phyloP scores from a whole-genome alignment of 495 filamentous ascomycete genomes.

The Daldinia childiae region DNA sequence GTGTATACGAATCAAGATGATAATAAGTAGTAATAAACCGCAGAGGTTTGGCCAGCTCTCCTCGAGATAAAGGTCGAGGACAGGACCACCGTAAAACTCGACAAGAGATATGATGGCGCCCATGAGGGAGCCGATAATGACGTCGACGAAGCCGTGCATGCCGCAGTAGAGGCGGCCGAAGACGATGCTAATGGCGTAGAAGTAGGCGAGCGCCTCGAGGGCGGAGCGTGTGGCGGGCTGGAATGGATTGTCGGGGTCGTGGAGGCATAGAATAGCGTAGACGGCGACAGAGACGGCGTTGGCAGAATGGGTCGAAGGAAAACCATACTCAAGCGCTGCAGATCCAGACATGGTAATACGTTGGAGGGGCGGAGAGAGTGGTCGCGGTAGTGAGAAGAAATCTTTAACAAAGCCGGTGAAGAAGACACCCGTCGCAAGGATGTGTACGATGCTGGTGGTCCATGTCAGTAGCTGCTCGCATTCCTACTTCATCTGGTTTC shows the following conservation, averaged over 20 bases:
- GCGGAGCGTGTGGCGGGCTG: slow-evolving; percentile 61
- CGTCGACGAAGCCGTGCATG: slow-evolving; percentile 97
- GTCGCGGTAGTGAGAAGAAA: slow-evolving; percentile 91
- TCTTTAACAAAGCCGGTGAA: slow-evolving; percentile 95
- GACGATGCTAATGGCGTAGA: slow-evolving; percentile 89
- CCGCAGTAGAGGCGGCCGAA: slow-evolving; percentile 94
- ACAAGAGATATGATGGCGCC: slow-evolving; percentile 71
- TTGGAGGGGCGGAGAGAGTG: slow-evolving; percentile 90
- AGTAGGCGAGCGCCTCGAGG: slow-evolving; percentile 73
- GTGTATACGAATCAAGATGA: slow-evolving; percentile 84
- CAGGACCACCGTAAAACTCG: slow-evolving; percentile 75
- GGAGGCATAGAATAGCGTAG: slow-evolving; percentile 77
- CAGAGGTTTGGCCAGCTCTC: slow-evolving; percentile 66
- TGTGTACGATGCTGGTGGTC: slow-evolving; percentile 76
- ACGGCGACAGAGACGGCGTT: slow-evolving; percentile 95
- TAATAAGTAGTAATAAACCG: slow-evolving; percentile 68
- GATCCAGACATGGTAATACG: slow-evolving; percentile 97
- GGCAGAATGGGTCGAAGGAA: slow-evolving; percentile 95
- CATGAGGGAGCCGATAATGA: slow-evolving; percentile 77
- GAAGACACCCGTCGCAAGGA: slow-evolving; percentile 89
- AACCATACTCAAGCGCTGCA: slow-evolving; percentile 94
- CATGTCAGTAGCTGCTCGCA: background rate
- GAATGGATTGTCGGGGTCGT: slow-evolving; percentile 63
- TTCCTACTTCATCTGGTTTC: background rate
- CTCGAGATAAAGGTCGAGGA: slow-evolving; percentile 69